A percentile compares a stretch with the other conserved stretches of the same genome.
Conservation (phyloP, 768 basidiomycete species). For the Boletus edulis region DNA sequence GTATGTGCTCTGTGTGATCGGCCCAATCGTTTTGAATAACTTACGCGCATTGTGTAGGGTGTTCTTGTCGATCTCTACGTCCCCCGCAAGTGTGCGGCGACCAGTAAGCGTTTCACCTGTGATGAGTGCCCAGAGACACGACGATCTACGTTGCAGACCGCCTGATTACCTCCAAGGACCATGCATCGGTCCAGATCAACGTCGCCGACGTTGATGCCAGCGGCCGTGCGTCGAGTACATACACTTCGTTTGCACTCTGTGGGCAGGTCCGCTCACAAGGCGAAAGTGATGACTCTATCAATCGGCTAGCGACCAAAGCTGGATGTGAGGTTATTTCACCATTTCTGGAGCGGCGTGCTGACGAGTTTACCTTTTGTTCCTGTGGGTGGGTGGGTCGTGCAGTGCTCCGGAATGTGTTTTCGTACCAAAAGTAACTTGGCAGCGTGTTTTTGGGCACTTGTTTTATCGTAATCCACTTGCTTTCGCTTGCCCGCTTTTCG, state of each 20-base stretch:
- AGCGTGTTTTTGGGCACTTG: slow-evolving; percentile 9
- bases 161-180: slow-evolving; percentile 98
- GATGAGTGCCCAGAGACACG: neutral
- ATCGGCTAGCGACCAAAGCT: slow-evolving; percentile 92
- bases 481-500: neutral
- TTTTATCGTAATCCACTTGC: slow-evolving; percentile 17
- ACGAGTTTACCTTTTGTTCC: slow-evolving; percentile 2
- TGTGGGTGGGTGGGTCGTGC: slow-evolving; percentile 8
- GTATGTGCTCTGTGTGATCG: slow-evolving; percentile 39
- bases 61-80: slow-evolving; percentile 99
- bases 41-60: slow-evolving; percentile 52
- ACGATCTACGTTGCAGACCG: slow-evolving; percentile 59
- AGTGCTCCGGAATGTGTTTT: slow-evolving; percentile 98
- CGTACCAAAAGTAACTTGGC: slow-evolving; percentile 78
- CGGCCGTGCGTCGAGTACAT: slow-evolving; percentile 74
- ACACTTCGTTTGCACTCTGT: slow-evolving; percentile 91
- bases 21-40: neutral
- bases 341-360: slow-evolving; percentile 1
- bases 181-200: slow-evolving; percentile 96
- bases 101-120: slow-evolving; percentile 60
- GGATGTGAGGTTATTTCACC: slow-evolving; percentile 64
- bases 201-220: slow-evolving; percentile 91
- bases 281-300: slow-evolving; percentile 95
- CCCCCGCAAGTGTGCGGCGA: slow-evolving; percentile 98
- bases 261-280: slow-evolving; percentile 93